phyloP scores from a whole-genome alignment of 1,284 basidiomycete genomes.

The Fomitiporia mediterranea region DNA sequence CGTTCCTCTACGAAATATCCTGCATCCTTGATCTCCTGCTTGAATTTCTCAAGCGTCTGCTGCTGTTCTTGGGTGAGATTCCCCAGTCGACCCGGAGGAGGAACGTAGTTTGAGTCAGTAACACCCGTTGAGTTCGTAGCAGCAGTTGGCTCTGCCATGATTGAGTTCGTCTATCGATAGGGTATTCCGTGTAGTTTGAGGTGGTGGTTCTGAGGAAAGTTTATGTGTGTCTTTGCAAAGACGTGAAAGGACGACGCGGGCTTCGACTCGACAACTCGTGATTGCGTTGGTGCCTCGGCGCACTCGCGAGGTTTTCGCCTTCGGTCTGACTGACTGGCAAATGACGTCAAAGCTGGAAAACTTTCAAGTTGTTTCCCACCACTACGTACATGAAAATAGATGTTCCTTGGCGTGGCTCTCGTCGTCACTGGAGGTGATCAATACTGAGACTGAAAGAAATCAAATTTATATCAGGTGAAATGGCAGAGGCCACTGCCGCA shows the following conservation, averaged over 20 bases:
- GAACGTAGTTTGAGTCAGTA: conserved; percentile 67
- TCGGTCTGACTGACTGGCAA: background rate
- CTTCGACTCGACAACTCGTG: background rate
- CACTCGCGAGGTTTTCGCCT: background rate
- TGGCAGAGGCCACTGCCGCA: conserved; percentile 29
- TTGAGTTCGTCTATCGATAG: background rate
- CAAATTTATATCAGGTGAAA: conserved; percentile 46
- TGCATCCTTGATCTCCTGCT: conserved; percentile 60
- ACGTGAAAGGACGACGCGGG: background rate
- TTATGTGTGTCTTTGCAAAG: background rate
- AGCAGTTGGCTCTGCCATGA: conserved; percentile 3
- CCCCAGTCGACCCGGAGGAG: conserved; percentile 74
- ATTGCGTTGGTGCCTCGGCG: too few species aligned
- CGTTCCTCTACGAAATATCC: conserved; percentile 60
- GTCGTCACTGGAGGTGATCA: too few species aligned
- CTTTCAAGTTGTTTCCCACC: too few species aligned
- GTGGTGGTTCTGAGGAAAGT: background rate
- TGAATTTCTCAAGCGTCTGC: conserved; percentile 69
- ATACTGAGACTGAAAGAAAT: too few species aligned
- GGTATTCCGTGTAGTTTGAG: background rate
- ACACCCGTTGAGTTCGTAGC: conserved; percentile 1
- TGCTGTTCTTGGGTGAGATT: conserved; percentile 76
- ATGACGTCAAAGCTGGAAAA: background rate
- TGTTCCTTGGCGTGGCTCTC: background rate
- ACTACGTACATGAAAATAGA: too few species aligned